These are phyloP conservation scores for Malus hybrid DNA, from an alignment of 331 rosid genomes.

Conservation along the genomic window DNA sequence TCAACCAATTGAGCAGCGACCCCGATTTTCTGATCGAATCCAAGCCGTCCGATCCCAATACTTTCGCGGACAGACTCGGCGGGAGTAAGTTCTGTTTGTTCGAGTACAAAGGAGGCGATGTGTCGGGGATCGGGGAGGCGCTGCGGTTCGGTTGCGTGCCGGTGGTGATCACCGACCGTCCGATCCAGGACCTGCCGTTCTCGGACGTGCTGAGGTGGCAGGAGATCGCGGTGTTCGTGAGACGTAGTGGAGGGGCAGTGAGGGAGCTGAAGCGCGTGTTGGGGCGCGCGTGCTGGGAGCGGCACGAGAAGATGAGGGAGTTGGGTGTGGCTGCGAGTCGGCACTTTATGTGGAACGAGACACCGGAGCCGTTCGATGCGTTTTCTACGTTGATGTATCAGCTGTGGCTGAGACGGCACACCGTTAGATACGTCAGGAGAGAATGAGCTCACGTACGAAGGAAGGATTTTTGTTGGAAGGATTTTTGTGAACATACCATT, in stretches of 20 bases:
- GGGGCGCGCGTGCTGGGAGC: slow-evolving; percentile 20
- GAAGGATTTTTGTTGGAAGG: too few relatives aligned
- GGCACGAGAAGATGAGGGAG: slow-evolving; percentile 19
- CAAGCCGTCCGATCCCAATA: slow-evolving; percentile 18
- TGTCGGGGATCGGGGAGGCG: slow-evolving; percentile 51
- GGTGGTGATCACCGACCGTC: slow-evolving; percentile 40
- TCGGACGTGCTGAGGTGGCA: slow-evolving; percentile 72
- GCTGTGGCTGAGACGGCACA: slow-evolving; percentile 70
- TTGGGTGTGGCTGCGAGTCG: slow-evolving; percentile 43
- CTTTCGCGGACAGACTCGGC: slow-evolving; percentile 15
- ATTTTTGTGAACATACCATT: too few relatives aligned
- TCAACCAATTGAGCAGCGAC: slow-evolving; percentile 20
- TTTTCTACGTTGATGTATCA: slow-evolving; percentile 65
- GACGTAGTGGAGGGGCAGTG: slow-evolving; percentile 2
- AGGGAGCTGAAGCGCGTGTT: slow-evolving; percentile 25
- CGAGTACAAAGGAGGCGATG: slow-evolving; percentile 26
- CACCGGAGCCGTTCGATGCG: slow-evolving; percentile 54
- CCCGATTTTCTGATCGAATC: slow-evolving; percentile 31
- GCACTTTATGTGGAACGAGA: slow-evolving; percentile 65
- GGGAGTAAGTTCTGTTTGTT: slow-evolving; percentile 46
- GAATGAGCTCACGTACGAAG: not conserved
- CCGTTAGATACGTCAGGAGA: slow-evolving; percentile 41
- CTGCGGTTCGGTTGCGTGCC: slow-evolving; percentile 59
- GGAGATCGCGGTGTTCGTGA: slow-evolving; percentile 48
- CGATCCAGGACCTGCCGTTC: slow-evolving; percentile 56